Evolutionary conservation across 495 filamentous ascomycete genomes (phyloP).

Genomic region (Aspergillus campestris): DNA sequence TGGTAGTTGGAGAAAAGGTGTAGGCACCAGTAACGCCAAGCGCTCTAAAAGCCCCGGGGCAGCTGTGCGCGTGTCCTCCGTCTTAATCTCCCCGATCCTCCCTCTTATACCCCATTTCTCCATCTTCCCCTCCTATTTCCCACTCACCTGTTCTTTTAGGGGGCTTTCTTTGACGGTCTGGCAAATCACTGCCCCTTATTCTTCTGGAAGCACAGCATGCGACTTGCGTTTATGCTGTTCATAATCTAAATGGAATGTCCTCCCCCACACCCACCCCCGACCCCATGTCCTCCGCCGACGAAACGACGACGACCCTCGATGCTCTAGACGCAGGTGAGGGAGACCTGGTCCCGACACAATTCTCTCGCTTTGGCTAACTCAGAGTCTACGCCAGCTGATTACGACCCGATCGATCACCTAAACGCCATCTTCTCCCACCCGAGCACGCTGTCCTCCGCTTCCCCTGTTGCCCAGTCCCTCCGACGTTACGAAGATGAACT

Average conservation of each 20-base stretch:
- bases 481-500: slow-evolving; percentile 76
- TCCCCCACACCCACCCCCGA: slow-evolving; percentile 23
- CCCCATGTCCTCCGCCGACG: slow-evolving; percentile 35
- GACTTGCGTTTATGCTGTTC: slow-evolving; percentile 10
- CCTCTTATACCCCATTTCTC: neutral
- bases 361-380: slow-evolving; percentile 9
- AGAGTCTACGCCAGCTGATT: slow-evolving; percentile 57
- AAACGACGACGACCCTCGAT: slow-evolving; percentile 21
- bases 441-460: slow-evolving; percentile 73
- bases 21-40: too few species aligned
- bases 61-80: too few species aligned
- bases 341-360: neutral
- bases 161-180: slow-evolving; percentile 6
- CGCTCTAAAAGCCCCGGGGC: too few species aligned
- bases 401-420: slow-evolving; percentile 87
- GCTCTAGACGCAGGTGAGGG: slow-evolving; percentile 38
- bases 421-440: slow-evolving; percentile 92
- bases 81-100: too few species aligned
- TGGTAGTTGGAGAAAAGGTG: too few species aligned
- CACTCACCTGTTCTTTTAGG: slow-evolving; percentile 1
- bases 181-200: neutral
- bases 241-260: slow-evolving; percentile 34
- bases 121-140: neutral
- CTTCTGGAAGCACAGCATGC: slow-evolving; percentile 21
- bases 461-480: slow-evolving; percentile 61